Percentiles rank a stretch among this genome's conserved stretches.
These are phyloP conservation scores for Podila clonocystis DNA, from an alignment of 192 early-diverging fungal species.

Conservation along the genomic window DNA sequence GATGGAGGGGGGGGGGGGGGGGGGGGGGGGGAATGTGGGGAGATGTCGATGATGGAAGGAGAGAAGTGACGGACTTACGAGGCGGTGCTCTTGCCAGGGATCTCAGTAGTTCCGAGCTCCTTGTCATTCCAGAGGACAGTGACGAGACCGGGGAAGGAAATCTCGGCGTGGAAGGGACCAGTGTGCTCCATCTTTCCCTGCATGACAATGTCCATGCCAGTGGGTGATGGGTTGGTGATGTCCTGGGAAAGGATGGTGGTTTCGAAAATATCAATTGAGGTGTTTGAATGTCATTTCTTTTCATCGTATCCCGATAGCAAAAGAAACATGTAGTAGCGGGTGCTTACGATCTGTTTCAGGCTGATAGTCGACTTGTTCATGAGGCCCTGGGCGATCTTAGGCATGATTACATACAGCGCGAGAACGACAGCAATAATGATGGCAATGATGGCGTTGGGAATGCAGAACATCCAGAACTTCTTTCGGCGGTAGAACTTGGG, in stretches of 20 bases:
- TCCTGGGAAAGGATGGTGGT: background rate
- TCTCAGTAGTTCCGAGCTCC: slow-evolving; percentile 11
- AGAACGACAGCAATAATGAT: slow-evolving; percentile 54
- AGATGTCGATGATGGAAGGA: background rate
- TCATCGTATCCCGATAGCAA: background rate
- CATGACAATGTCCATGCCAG: slow-evolving; percentile 14
- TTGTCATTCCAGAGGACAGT: slow-evolving; percentile 37
- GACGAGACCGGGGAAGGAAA: slow-evolving; percentile 45
- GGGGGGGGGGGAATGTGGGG: background rate
- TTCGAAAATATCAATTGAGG: too few species aligned
- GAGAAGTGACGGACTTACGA: background rate
- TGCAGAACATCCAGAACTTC: slow-evolving; percentile 60
- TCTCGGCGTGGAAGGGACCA: slow-evolving; percentile 54
- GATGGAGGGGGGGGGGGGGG: background rate
- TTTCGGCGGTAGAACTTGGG: slow-evolving; percentile 58
- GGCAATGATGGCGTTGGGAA: slow-evolving; percentile 44
- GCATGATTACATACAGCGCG: slow-evolving; percentile 61
- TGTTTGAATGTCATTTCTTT: too few species aligned
- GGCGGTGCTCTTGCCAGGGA: slow-evolving; percentile 8
- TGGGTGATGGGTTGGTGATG: slow-evolving; percentile 17
- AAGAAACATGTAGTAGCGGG: background rate
- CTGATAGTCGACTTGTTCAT: slow-evolving; percentile 20
- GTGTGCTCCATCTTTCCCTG: slow-evolving; percentile 37
- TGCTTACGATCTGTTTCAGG: background rate
- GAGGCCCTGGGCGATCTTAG: slow-evolving; percentile 55